These are phyloP conservation scores for Cladosporium sp. DNA, from an alignment of 2,329 filamentous ascomycete species.

Conservation along the genomic window DNA sequence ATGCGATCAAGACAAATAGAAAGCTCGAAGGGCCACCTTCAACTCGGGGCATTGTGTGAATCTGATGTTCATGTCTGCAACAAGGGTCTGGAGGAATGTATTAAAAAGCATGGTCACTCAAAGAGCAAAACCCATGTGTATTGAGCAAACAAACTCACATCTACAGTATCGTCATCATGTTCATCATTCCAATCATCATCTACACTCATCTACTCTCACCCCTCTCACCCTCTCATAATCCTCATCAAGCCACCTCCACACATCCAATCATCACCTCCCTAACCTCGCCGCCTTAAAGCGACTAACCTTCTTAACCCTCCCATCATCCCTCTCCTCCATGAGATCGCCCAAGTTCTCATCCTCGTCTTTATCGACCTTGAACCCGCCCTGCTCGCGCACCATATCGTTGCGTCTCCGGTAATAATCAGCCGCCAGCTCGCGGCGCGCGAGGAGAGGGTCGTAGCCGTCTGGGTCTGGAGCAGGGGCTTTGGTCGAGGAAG, in stretches of 20 bases:
- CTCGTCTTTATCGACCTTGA: constrained; percentile 53
- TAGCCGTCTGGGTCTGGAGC: constrained; percentile 30
- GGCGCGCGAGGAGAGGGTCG: constrained; percentile 65
- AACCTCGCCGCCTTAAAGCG: constrained; percentile 35
- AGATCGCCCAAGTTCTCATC: constrained; percentile 64
- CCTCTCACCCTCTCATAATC: neutral
- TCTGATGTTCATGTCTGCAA: no score
- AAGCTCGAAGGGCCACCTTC: no score
- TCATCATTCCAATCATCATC: no score
- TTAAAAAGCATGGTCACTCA: no score
- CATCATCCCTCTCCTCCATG: constrained; percentile 42
- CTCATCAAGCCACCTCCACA: neutral
- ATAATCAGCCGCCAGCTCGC: constrained; percentile 78
- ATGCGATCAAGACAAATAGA: no score
- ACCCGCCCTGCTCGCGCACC: constrained; percentile 79
- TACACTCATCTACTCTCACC: no score
- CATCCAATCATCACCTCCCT: constrained; percentile 15
- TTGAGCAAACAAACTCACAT: no score
- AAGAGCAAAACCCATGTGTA: no score
- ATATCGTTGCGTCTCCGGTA: constrained; percentile 77
- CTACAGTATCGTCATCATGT: no score
- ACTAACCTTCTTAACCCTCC: constrained; percentile 36
- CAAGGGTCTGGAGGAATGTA: no score
- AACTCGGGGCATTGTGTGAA: no score
- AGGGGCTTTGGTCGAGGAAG: constrained; percentile 14